Evolutionary conservation across 2,329 filamentous ascomycete species (phyloP).

Genomic region (Penicillium sp.): DNA sequence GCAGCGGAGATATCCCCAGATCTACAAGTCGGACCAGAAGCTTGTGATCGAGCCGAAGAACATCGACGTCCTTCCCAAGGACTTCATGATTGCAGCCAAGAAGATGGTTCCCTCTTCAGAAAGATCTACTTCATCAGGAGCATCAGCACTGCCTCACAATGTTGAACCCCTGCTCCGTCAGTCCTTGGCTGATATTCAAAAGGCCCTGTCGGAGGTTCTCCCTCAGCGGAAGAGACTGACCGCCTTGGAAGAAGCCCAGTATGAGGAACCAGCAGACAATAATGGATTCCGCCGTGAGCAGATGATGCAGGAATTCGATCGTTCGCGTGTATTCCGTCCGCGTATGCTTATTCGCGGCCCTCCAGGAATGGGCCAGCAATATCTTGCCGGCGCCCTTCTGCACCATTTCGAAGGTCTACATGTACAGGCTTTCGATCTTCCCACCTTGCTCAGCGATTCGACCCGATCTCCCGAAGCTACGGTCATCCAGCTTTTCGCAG

Average conservation of each 20-base stretch:
- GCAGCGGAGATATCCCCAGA: conserved; percentile 92
- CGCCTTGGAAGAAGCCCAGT: conserved; percentile 91
- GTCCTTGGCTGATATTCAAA: conserved; percentile 69
- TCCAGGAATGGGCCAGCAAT: conserved; percentile 89
- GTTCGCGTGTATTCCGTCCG: conserved; percentile 82
- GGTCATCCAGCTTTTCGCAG: conserved; percentile 84
- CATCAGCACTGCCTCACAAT: conserved; percentile 72
- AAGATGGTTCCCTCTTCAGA: conserved; percentile 96
- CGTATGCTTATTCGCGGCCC: conserved; percentile 79
- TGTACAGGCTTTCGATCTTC: conserved; percentile 90
- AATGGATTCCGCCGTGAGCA: conserved; percentile 83
- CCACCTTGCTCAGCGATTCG: conserved; percentile 79
- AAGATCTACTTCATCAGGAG: conserved; percentile 79
- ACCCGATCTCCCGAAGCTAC: conserved; percentile 81
- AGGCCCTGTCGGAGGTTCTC: conserved; percentile 70
- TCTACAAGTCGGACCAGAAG: conserved; percentile 88
- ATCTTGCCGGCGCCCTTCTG: conserved; percentile 79
- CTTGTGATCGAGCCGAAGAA: conserved; percentile 80
- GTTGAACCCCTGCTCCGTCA: conserved; percentile 78
- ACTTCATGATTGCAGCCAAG: conserved; percentile 96
- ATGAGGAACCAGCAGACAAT: conserved; percentile 77
- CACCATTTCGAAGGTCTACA: conserved; percentile 92
- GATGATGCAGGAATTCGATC: conserved; percentile 76
- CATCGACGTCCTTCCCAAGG: conserved; percentile 84
- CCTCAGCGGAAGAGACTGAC: conserved; percentile 84